These are phyloP conservation scores for Cicer pinnatifidum DNA, from an alignment of 306 rosid genomes.

Conservation along the genomic window DNA sequence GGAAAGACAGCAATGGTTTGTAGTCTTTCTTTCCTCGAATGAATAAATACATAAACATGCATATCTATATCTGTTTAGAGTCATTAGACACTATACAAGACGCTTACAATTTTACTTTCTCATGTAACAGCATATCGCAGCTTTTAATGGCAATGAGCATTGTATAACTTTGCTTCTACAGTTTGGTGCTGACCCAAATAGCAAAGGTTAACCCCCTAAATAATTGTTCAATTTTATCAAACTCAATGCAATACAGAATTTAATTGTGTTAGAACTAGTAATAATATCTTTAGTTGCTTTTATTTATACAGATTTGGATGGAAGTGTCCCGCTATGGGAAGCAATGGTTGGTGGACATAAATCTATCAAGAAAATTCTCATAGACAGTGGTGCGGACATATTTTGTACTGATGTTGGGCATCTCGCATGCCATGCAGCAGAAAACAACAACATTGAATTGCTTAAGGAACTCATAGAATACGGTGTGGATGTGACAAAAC, in stretches of 20 bases:
- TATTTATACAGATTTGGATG: slow-evolving; percentile 57
- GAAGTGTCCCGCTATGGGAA: slow-evolving; percentile 65
- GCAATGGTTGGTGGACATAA: slow-evolving; percentile 56
- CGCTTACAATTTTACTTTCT: slow-evolving; percentile 17
- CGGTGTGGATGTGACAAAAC: slow-evolving; percentile 55
- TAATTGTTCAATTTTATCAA: slow-evolving; percentile 8
- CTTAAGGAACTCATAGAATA: slow-evolving; percentile 48
- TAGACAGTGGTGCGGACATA: slow-evolving; percentile 60
- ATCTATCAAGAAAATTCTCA: slow-evolving; percentile 52
- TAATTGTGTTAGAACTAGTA: background rate
- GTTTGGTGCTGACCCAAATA: slow-evolving; percentile 67
- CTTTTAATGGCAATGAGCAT: slow-evolving; percentile 57
- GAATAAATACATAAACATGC: background rate
- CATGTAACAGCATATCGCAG: slow-evolving; percentile 68
- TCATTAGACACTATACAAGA: slow-evolving; percentile 6
- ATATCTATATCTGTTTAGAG: background rate
- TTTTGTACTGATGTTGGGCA: slow-evolving; percentile 42
- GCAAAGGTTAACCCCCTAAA: slow-evolving; percentile 42
- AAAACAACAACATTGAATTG: slow-evolving; percentile 56
- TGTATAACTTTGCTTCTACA: slow-evolving; percentile 63
- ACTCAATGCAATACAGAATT: background rate
- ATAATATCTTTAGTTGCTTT: slow-evolving; percentile 9
- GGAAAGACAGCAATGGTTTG: slow-evolving; percentile 72
- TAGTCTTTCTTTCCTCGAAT: slow-evolving; percentile 22
- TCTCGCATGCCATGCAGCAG: slow-evolving; percentile 58